Evolutionary conservation across 495 filamentous ascomycete genomes (phyloP), one percentile per base, ranked within the genome.

Genomic region (Trichoderma parareesei): DNA sequence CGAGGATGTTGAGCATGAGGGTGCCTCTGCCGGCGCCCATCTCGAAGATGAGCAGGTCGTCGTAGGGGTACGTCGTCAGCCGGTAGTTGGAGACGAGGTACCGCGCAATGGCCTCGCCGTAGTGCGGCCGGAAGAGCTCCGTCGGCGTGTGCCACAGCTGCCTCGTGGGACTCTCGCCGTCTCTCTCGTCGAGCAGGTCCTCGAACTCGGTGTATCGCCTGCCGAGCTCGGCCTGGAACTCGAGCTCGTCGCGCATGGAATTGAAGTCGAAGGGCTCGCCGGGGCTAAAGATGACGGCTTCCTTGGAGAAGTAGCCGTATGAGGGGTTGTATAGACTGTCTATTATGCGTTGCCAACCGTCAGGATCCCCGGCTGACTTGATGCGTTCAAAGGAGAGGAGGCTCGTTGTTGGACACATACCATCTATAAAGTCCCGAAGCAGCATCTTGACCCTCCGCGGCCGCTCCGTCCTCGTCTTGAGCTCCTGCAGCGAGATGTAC

Each of bases 81-180:
- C 93, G 90, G 83, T 99, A 99, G 78, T 99, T 97, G 63, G 90
- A 87, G 62, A 98, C 84, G 6, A 99, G 85, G 71, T 98, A 98
- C 38, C 92, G 87, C 3, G 93, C 92, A 68, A 99, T 92, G 4
- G 95, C 90, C 78, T 98, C 93, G 65, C 94, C 95, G 73, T 99
- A 99, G 75, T 94, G 94, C 2, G 94, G 94, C 63, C 90, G 85
- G 76, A 99, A 99, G 0, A 99, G 84, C 76, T 99, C 94, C 0
- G 94, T 99, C 1, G 94, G 94, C 3, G 94, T 99, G 74, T 98
- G 96, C 94, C 94, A 99, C 43, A 99, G 81, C 78, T 99, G 94
- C 2, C 94, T 85, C 38, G 91, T 87, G 4, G 88, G 83, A 69
- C 96, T 90, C 11, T 77, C 81, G 57, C 71, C 71, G 0, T 85